Conservation (phyloP, 73 alveolate species). For the Vitrella brassicaformis region DNA sequence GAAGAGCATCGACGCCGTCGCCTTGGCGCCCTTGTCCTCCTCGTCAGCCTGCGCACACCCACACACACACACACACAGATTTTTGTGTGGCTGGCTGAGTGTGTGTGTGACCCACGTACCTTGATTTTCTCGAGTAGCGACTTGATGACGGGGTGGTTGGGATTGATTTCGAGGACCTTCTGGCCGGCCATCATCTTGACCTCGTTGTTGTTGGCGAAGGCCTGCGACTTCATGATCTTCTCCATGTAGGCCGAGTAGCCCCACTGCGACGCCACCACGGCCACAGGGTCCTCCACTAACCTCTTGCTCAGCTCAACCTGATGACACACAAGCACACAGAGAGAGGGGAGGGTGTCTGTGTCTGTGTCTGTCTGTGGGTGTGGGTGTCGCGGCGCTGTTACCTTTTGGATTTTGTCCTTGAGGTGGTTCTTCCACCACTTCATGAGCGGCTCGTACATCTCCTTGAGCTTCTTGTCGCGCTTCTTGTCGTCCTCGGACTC, state of each 20-base stretch:
- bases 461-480: constrained; percentile 67
- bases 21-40: background rate
- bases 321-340: background rate
- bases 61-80: no score
- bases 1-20: background rate
- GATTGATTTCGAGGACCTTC: constrained; percentile 78
- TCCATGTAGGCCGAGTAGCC: constrained; percentile 85
- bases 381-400: no score
- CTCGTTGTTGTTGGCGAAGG: constrained; percentile 74
- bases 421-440: constrained; percentile 80
- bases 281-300: constrained; percentile 70
- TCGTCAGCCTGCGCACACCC: background rate
- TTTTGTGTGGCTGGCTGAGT: no score
- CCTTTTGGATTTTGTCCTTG: constrained; percentile 35
- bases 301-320: constrained; percentile 51
- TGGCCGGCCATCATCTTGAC: constrained; percentile 71
- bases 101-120: no score
- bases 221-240: constrained; percentile 84
- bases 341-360: background rate
- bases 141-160: constrained; percentile 78
- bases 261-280: constrained; percentile 70
- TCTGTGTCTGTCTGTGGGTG: no score
- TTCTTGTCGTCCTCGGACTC: constrained; percentile 65
- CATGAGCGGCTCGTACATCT: constrained; percentile 81
- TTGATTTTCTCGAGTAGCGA: constrained; percentile 46